Percentiles rank a stretch among this genome's conserved stretches.
Evolutionary conservation across 2,329 filamentous ascomycete species (phyloP).

Genomic region (Camptophora hylomeconis): DNA sequence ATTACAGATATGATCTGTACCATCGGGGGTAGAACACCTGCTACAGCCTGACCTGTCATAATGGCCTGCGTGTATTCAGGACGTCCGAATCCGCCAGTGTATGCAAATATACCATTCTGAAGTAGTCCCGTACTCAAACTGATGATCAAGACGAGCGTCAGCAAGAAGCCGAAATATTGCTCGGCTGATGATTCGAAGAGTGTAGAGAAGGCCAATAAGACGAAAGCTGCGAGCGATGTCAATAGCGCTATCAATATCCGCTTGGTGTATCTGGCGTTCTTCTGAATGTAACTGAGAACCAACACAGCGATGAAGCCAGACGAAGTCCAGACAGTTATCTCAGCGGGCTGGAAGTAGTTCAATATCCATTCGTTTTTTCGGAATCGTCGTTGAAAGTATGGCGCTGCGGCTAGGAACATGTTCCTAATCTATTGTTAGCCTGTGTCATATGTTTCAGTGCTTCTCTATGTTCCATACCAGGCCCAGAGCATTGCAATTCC

Average conservation of each 20-base stretch:
- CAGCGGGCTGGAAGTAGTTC: conserved; percentile 76
- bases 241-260: conserved; percentile 67
- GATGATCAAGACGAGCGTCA: conserved; percentile 67
- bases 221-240: conserved; percentile 66
- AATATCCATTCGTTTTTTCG: conserved; percentile 55
- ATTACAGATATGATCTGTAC: conserved; percentile 79
- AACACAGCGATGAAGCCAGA: conserved; percentile 69
- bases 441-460: conserved; percentile 3
- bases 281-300: conserved; percentile 66
- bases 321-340: conserved; percentile 73
- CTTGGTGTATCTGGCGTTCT: conserved; percentile 71
- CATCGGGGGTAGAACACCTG: conserved; percentile 76
- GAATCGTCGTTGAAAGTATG: conserved; percentile 84
- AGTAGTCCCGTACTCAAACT: conserved; percentile 72
- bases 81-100: conserved; percentile 70
- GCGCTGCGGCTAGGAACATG: conserved; percentile 91
- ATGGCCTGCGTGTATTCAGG: conserved; percentile 90
- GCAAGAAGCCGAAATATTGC: conserved; percentile 67
- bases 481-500: conserved; percentile 96
- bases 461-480: conserved; percentile 65
- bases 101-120: conserved; percentile 91
- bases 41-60: conserved; percentile 87
- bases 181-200: conserved; percentile 50
- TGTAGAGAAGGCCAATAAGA: conserved; percentile 69
- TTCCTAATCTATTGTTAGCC: conserved; percentile 48